Evolutionary conservation across 371 early-diverging fungal species (phyloP), one percentile per base, ranked within the genome.

Genomic region (Apophysomyces ossiformis): DNA sequence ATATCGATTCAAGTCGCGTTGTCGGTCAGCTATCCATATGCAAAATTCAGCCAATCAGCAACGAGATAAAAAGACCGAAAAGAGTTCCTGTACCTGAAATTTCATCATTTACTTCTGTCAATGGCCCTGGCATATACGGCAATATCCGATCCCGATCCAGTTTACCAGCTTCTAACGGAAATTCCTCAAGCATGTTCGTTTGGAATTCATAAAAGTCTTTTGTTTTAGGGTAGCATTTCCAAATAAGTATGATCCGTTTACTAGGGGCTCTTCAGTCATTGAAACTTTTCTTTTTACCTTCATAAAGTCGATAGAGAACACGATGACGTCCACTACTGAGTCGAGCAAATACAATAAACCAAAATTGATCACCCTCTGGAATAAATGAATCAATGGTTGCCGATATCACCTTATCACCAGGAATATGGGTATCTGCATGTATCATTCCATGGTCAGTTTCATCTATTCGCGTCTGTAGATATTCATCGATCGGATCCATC

Each of bases 141-240:
- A 93, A 70, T 57, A 88, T 85, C 32, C 92, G 79, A 54, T 84
- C 78, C 45, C 80, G 77, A 21, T 85, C 87, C 15, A 70, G 71
- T 47, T 91, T 87, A 4, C 95, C 95, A 37, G 89, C 85, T 68
- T 93, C 93, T 6, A 77, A 73, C 1, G 92, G 93, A 71, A 89
- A 95, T 61, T 85, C 85, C 43, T 82, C 84, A 50, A 95, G 75
- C 16, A 95, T 79, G n/a, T 85, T 80, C 54, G 92, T 87, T 59
- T 95, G 95, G 58, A 93, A 88, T 56, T 87, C 84, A 73, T 90
- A 90, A 75, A 95, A 92, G 70, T 93, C 92, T 82, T 62, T 21
- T 13, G 37, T 46, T 13, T 26, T 2, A 26, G 32, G 32, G 32
- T 26, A 26, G 3, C 32, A 26, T 26, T 26, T 26, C 32, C 32